Evolutionary conservation across 345 rosid genomes (phyloP).

Genomic region (Eucalyptus microcorys): DNA sequence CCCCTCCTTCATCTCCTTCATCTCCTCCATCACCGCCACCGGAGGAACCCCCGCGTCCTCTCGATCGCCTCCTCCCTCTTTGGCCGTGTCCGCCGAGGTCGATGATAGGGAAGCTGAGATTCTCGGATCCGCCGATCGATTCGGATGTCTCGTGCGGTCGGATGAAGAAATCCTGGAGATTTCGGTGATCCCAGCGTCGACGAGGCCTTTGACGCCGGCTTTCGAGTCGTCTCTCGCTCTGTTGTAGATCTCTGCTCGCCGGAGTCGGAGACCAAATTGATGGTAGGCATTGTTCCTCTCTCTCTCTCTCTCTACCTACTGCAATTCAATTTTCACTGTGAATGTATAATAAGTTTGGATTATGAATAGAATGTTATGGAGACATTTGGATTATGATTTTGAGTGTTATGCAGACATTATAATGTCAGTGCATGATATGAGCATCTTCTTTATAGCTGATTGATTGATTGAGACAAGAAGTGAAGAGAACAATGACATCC

Average conservation of each 20-base stretch:
- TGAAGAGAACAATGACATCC: not conserved
- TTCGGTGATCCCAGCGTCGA: not conserved
- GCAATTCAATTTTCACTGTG: not conserved
- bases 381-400: fast-evolving
- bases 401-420: no score
- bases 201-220: conserved; percentile 2
- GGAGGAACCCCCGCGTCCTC: conserved; percentile 7
- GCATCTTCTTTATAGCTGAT: not conserved
- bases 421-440: not conserved
- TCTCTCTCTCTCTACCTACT: not conserved
- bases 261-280: not conserved
- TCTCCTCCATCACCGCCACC: not conserved
- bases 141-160: not conserved
- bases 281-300: not conserved
- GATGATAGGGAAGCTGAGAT: conserved; percentile 16
- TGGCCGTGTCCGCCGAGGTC: conserved; percentile 8
- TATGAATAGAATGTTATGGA: not conserved
- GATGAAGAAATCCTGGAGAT: not conserved
- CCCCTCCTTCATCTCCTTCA: not conserved
- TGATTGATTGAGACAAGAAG: not conserved
- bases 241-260: not conserved
- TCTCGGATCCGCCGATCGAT: not conserved
- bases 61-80: not conserved
- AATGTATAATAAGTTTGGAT: not conserved
- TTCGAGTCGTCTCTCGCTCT: not conserved